Evolutionary conservation across 805 yeast genomes (phyloP).

Genomic region (Yarrowia porcina): DNA sequence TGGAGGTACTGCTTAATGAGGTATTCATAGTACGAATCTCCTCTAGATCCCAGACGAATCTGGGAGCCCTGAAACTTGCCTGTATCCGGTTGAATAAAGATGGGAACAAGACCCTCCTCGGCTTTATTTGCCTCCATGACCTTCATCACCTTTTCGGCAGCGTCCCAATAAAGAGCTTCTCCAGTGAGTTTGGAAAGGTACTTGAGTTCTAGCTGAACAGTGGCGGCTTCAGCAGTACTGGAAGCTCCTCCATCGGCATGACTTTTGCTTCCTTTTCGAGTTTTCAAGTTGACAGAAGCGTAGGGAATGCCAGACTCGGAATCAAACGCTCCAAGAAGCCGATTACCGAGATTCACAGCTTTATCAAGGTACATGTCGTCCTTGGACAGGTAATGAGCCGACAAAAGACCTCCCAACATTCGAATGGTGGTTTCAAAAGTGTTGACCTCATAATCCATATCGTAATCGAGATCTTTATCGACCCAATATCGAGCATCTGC

Average conservation of each 20-base stretch:
- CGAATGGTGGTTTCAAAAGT: conserved; percentile 93
- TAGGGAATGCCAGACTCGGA: conserved; percentile 69
- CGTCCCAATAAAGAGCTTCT: conserved; percentile 71
- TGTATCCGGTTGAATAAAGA: conserved; percentile 68
- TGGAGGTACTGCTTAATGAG: conserved; percentile 80
- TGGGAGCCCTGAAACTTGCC: conserved; percentile 62
- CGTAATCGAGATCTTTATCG: conserved; percentile 60
- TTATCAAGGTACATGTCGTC: conserved; percentile 71
- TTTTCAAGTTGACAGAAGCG: conserved; percentile 67
- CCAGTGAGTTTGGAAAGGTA: conserved; percentile 79
- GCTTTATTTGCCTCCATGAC: conserved; percentile 64
- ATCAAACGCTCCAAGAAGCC: conserved; percentile 66
- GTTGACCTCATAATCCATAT: conserved; percentile 70
- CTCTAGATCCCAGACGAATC: conserved; percentile 84
- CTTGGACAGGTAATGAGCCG: conserved; percentile 68
- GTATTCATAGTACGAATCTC: conserved; percentile 91
- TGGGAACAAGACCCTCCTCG: conserved; percentile 76
- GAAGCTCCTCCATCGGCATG: conserved; percentile 74
- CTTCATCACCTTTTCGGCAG: conserved; percentile 69
- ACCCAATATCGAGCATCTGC: conserved; percentile 72
- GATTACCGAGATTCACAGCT: conserved; percentile 76
- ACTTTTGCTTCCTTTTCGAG: conserved; percentile 57
- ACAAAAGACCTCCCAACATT: conserved; percentile 88
- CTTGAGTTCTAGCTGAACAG: conserved; percentile 83
- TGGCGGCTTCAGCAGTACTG: conserved; percentile 86